Evolutionary conservation across 305 asterid genomes (phyloP), one percentile per base, ranked within the genome.

Genomic region (Ruellia speciosa): DNA sequence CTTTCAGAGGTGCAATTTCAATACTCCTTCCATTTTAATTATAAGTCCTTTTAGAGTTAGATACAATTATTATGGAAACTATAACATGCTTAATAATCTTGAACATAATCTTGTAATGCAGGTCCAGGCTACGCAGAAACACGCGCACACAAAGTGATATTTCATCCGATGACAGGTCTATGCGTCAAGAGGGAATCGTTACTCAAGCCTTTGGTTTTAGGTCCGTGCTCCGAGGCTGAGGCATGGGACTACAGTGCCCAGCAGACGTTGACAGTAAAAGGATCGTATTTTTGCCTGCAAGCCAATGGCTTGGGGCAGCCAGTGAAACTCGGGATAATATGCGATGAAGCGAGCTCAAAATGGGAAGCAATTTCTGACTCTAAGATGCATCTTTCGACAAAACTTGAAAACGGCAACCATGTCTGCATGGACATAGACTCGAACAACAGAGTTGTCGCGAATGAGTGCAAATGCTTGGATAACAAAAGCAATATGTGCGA

Each of bases 341-440:
- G 97, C 79, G 71, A 53, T 9, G 67, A 31, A 10, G 16, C 48
- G 13, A 77, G 51, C 71, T 83, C 97, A 48, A 81, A 73, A 74
- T 85, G 95, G 96, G 85, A 81, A 55, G 72, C 77, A 49, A 78
- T 85, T 48, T 83, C 95, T 6, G 90, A 79, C 59, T 90, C 97
- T 8, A 85, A 76, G 66, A 90, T 87, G 96, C 97, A 90, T 63
- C 77, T 90, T 10, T 62, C 95, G 18, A 73, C 96, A 14, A 79
- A 72, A 72, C 88, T 92, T 16, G 54, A 56, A 31, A 74, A 85
- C 43, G 87, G 86, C 20, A 74, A 66, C n/a, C 54, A 18, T 9
- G 85, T 92, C 28, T 92, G 98, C 72, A 68, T 92, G 73, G 98
- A 92, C 65, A 67, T 79, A 20, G 86, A 88, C 57, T 74, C 87